phyloP scores from a whole-genome alignment of 2,329 filamentous ascomycete species.

The Fonsecaea multimorphosa region DNA sequence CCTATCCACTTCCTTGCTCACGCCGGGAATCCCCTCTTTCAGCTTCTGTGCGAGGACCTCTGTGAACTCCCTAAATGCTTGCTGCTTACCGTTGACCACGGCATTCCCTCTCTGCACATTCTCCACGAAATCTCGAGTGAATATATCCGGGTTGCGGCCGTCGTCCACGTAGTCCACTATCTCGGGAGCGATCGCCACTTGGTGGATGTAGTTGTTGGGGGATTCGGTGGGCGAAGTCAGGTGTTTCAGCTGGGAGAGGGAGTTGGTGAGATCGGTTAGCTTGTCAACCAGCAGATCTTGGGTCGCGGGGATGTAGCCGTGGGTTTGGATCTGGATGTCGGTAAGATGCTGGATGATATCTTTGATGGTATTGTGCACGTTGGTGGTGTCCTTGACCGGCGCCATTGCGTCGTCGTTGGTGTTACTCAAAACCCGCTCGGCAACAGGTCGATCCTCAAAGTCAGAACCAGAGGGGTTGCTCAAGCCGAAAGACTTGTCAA shows the following conservation, averaged over 20 bases:
- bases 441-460: conserved; percentile 6
- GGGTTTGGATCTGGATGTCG: conserved; percentile 63
- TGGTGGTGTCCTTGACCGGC: conserved; percentile 36
- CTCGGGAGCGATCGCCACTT: conserved; percentile 64
- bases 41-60: conserved; percentile 66
- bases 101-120: conserved; percentile 67
- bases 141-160: conserved; percentile 70
- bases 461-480: conserved; percentile 1
- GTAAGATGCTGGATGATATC: conserved; percentile 68
- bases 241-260: conserved; percentile 59
- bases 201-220: conserved; percentile 39
- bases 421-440: neutral
- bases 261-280: conserved; percentile 59
- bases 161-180: conserved; percentile 68
- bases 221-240: conserved; percentile 43
- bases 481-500: neutral
- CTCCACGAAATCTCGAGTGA: conserved; percentile 70
- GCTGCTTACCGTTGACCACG: conserved; percentile 64
- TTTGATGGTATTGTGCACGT: conserved; percentile 47
- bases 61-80: conserved; percentile 64
- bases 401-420: conserved; percentile 26
- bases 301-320: conserved; percentile 64
- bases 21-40: conserved; percentile 63
- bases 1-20: conserved; percentile 59
- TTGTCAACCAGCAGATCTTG: conserved; percentile 64